Base-by-base conservation (phyloP, 2,329 filamentous ascomycete species). In the Pseudogymnoascus sp. region DNA sequence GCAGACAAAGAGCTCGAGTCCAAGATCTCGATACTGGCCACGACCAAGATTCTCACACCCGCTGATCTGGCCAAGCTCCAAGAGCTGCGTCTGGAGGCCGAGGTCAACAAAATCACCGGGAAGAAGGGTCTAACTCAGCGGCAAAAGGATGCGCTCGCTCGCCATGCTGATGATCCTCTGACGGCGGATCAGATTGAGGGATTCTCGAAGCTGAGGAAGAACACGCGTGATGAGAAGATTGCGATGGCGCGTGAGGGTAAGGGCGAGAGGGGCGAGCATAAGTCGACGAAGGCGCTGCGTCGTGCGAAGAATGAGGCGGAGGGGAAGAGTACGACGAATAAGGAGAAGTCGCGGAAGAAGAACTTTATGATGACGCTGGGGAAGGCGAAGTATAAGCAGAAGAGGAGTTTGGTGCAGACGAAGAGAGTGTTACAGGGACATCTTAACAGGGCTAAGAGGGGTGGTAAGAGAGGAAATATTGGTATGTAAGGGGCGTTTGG, bases 331-430 rank as follows among this genome's bases (percentile, higher is more conserved):
- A 93, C 91, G 38, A 97, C 93, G 68, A 99, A 99, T 78, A 90
- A 90, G 79, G 95, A 99, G 81, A 99, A 99, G 85, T 86, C 90
- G 44, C 82, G 93, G 69, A 91, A 91, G 83, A 99, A 99, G 89
- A 99, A 99, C 77, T 96, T 99, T 78, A 75, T 99, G 71, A 99
- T 99, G 95, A 97, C 93, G 40, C 78, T 99, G 65, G 91, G 93
- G 64, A 97, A 99, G 81, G 95, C 95, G 10, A 96, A 95, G 82
- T 85, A 84, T 69, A 99, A 97, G 82, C 89, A 95, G 73, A 97
- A 97, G 87, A 84, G 93, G 72, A 96, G 91, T 84, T 79, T 99
- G 76, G 85, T 90, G 11, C 89, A 97, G 77, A 92, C 91, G 67
- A 85, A 85, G 72, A 91, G 89, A 78, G 85, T 92, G 37, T 77